phyloP scores from a whole-genome alignment of 2,329 filamentous ascomycete species.

The Emericellopsis atlantica region DNA sequence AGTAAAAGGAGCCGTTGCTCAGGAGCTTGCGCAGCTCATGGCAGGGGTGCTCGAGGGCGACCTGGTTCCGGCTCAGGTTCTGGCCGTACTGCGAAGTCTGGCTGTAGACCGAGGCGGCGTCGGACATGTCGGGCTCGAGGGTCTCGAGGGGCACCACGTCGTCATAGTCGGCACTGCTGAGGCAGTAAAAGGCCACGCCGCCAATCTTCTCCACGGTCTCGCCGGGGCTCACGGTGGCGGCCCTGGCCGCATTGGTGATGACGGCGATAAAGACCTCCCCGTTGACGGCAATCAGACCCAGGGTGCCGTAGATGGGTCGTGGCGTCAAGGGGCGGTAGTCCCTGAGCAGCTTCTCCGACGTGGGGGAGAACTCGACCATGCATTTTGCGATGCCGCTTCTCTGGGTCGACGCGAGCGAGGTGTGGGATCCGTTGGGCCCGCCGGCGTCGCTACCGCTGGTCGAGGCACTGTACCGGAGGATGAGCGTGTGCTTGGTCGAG shows the following conservation, averaged over 20 bases:
- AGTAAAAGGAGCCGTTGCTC: slow-evolving; percentile 91
- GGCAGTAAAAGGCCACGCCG: slow-evolving; percentile 82
- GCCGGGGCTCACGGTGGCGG: slow-evolving; percentile 71
- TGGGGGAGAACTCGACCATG: slow-evolving; percentile 74
- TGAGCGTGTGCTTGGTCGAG: slow-evolving; percentile 65
- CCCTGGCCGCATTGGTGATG: slow-evolving; percentile 65
- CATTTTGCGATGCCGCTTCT: slow-evolving; percentile 44
- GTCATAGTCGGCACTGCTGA: slow-evolving; percentile 81
- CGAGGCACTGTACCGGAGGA: slow-evolving; percentile 66
- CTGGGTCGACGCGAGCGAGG: slow-evolving; percentile 32
- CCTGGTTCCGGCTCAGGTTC: slow-evolving; percentile 51
- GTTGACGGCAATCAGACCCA: slow-evolving; percentile 75
- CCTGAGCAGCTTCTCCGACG: slow-evolving; percentile 51
- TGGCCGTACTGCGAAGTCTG: slow-evolving; percentile 24
- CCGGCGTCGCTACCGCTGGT: slow-evolving; percentile 39
- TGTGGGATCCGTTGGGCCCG: slow-evolving; percentile 41
- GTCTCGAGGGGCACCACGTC: slow-evolving; percentile 49
- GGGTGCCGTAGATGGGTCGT: slow-evolving; percentile 67
- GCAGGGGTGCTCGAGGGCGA: slow-evolving; percentile 74
- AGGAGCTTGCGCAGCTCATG: slow-evolving; percentile 83
- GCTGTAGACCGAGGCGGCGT: slow-evolving; percentile 33
- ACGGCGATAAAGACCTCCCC: slow-evolving; percentile 85
- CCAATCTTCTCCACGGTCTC: slow-evolving; percentile 84
- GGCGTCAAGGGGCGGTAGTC: slow-evolving; percentile 68
- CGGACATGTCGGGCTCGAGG: slow-evolving; percentile 34